Percentiles rank a stretch among this genome's conserved stretches.
phyloP scores from a whole-genome alignment of 2,329 filamentous ascomycete species.

The Phialocephala sp. region DNA sequence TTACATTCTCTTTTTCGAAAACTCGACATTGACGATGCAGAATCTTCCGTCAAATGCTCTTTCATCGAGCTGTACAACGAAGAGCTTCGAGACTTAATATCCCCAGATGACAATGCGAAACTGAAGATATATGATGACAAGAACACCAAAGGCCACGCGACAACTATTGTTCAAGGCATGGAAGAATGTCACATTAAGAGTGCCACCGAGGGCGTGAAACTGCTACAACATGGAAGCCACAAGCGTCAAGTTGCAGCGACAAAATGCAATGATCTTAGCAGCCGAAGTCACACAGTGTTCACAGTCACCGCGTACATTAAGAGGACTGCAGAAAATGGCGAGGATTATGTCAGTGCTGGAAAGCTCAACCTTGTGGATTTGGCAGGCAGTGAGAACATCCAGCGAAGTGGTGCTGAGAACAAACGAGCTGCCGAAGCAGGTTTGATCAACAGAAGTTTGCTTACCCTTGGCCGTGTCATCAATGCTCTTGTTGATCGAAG shows the following conservation, averaged over 20 bases:
- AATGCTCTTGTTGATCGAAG: conserved; percentile 93
- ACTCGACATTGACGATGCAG: conserved; percentile 77
- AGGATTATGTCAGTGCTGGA: conserved; percentile 88
- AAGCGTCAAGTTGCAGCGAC: conserved; percentile 98
- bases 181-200: conserved; percentile 92
- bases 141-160: conserved; percentile 80
- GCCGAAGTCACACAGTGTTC: conserved; percentile 95
- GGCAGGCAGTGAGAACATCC: conserved; percentile 97
- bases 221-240: conserved; percentile 87
- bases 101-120: conserved; percentile 80
- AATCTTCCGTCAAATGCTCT: conserved; percentile 94
- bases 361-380: conserved; percentile 97
- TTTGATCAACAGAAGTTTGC: conserved; percentile 95
- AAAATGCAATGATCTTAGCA: conserved; percentile 99
- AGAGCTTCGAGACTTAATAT: conserved; percentile 88
- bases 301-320: conserved; percentile 94
- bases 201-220: conserved; percentile 83
- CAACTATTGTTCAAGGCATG: conserved; percentile 95
- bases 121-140: conserved; percentile 96
- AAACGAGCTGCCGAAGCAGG: conserved; percentile 96
- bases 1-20: conserved; percentile 86
- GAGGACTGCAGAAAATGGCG: conserved; percentile 78
- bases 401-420: conserved; percentile 95
- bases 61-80: conserved; percentile 99
- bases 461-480: conserved; percentile 95